A percentile compares a stretch with the other conserved stretches of the same genome.
Conservation (phyloP, 768 basidiomycete species). For the Collybiopsis confluens region DNA sequence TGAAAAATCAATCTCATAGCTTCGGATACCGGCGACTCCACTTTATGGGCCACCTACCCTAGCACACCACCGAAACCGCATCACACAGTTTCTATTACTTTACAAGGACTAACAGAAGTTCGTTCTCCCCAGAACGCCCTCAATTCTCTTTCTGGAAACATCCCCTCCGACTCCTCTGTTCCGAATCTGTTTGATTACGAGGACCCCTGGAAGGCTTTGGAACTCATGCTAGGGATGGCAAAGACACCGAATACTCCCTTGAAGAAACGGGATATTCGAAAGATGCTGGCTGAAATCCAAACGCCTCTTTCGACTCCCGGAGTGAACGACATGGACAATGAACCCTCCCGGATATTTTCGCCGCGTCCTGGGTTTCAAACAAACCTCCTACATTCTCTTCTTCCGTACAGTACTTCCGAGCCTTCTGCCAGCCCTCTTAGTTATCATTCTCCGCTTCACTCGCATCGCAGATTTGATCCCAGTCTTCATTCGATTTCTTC, state of each 20-base stretch:
- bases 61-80: neutral
- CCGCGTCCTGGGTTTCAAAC: neutral
- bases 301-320: neutral
- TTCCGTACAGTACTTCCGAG: neutral
- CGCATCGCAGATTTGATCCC: neutral
- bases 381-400: neutral
- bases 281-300: neutral
- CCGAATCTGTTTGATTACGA: conserved; percentile 32
- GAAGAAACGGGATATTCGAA: conserved; percentile 5
- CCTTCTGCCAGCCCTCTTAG: neutral
- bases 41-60: neutral
- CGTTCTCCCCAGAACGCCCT: no score
- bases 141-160: no score
- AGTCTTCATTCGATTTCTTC: neutral
- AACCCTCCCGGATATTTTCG: neutral
- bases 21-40: neutral
- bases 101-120: no score
- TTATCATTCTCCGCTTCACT: neutral
- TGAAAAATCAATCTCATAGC: neutral
- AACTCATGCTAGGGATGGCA: conserved; percentile 31
- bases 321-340: neutral
- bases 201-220: conserved; percentile 43
- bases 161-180: no score
- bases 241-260: neutral
- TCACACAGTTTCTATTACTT: conserved; percentile 3